Evolutionary conservation across 164 flowering plant genomes (phyloP).

Genomic region (Vitis cinerea): DNA sequence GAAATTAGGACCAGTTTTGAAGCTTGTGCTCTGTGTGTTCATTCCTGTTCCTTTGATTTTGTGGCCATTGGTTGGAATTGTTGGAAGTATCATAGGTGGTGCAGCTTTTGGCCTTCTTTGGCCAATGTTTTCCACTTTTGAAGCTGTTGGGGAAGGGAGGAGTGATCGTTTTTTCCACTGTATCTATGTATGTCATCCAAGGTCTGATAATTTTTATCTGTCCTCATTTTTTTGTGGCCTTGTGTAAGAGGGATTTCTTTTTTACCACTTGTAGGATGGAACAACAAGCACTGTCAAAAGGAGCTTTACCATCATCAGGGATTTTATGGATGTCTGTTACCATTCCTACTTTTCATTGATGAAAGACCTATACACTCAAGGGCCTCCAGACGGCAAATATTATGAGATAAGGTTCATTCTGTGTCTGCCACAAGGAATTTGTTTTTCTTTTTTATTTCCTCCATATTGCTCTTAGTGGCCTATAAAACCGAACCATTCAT

Average conservation of each 20-base stretch:
- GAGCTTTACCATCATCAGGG: conserved; percentile 64
- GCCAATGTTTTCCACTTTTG: conserved; percentile 77
- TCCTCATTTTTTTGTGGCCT: neutral
- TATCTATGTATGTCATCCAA: conserved; percentile 45
- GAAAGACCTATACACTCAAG: conserved; percentile 60
- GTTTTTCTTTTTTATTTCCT: neutral
- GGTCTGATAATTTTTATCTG: neutral
- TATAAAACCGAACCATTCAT: neutral
- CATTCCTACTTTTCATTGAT: conserved; percentile 68
- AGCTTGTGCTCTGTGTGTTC: conserved; percentile 51
- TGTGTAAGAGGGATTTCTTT: neutral
- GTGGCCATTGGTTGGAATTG: conserved; percentile 74
- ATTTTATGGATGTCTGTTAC: conserved; percentile 66
- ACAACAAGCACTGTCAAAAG: conserved; percentile 66
- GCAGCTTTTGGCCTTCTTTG: conserved; percentile 66
- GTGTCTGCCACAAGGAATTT: neutral
- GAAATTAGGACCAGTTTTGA: conserved; percentile 72
- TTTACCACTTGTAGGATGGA: conserved; percentile 59
- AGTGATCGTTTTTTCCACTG: conserved; percentile 58
- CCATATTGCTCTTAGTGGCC: neutral
- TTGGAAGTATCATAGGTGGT: conserved; percentile 65
- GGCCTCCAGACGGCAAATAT: conserved; percentile 43
- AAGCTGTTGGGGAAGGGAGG: conserved; percentile 87
- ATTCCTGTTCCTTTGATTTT: conserved; percentile 42
- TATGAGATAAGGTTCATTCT: conserved; percentile 71